Evolutionary conservation across 73 alveolate species (phyloP).

Genomic region (Stentor roeselii): DNA sequence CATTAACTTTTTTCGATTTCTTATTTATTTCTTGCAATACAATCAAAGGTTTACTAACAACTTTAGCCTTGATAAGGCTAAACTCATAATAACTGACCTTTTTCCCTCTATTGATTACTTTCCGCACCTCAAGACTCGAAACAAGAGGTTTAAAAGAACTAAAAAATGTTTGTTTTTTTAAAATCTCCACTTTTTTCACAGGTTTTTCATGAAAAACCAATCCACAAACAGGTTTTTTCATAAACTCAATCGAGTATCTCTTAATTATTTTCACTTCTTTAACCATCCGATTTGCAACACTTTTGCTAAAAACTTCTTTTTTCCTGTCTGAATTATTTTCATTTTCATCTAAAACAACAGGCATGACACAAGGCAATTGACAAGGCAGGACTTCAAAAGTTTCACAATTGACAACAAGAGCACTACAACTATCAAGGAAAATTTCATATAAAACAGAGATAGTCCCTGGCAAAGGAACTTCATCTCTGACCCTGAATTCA

Average conservation of each 20-base stretch:
- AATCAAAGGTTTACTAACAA: neutral
- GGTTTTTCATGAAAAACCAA: neutral
- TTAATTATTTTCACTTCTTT: neutral
- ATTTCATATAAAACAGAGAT: neutral
- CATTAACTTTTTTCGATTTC: too few species aligned
- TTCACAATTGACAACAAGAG: neutral
- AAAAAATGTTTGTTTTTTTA: too few species aligned
- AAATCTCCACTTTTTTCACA: neutral
- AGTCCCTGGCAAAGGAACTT: too few species aligned
- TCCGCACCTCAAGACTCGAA: neutral
- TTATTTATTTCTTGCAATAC: neutral
- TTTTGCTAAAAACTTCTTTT: too few species aligned
- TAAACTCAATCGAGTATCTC: neutral
- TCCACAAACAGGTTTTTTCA: neutral
- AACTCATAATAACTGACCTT: neutral
- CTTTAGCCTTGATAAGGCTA: neutral
- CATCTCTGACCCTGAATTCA: too few species aligned
- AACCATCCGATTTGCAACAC: too few species aligned
- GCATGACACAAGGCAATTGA: neutral
- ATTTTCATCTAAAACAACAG: neutral
- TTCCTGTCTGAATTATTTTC: neutral
- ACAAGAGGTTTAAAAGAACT: too few species aligned
- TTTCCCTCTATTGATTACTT: neutral
- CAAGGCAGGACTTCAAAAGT: neutral
- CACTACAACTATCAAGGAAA: neutral